phyloP scores from a whole-genome alignment of 345 rosid species.

The Eutrema japonicum region DNA sequence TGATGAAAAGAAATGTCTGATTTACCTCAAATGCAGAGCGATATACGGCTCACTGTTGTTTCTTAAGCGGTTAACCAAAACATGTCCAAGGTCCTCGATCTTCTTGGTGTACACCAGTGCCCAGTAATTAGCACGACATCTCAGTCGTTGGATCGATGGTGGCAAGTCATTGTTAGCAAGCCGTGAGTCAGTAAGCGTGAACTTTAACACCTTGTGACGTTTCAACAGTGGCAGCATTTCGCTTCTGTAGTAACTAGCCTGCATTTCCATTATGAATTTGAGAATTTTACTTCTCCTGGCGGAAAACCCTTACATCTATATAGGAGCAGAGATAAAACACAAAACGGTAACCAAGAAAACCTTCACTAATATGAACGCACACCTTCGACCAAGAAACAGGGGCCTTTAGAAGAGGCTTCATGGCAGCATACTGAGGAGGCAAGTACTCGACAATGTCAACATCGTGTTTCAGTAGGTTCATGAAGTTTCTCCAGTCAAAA shows the following conservation, averaged over 20 bases:
- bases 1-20: neutral
- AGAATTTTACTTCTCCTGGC: slow-evolving; percentile 12
- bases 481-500: slow-evolving; percentile 94
- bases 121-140: slow-evolving; percentile 94
- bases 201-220: slow-evolving; percentile 81
- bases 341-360: slow-evolving; percentile 13
- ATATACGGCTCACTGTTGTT: slow-evolving; percentile 70
- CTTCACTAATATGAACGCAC: slow-evolving; percentile 17
- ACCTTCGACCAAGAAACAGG: slow-evolving; percentile 99
- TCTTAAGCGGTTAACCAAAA: slow-evolving; percentile 70
- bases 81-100: slow-evolving; percentile 72
- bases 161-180: slow-evolving; percentile 91
- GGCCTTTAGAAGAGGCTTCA: slow-evolving; percentile 75
- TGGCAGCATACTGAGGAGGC: slow-evolving; percentile 55
- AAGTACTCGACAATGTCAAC: slow-evolving; percentile 81
- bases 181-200: slow-evolving; percentile 90
- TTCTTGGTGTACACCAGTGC: slow-evolving; percentile 73
- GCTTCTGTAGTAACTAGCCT: slow-evolving; percentile 93
- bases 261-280: slow-evolving; percentile 41
- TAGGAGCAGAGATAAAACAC: slow-evolving; percentile 28
- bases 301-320: slow-evolving; percentile 9
- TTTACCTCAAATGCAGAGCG: slow-evolving; percentile 85
- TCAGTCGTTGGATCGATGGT: slow-evolving; percentile 67
- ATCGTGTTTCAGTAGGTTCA: slow-evolving; percentile 71
- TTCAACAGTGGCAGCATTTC: slow-evolving; percentile 70